Base-by-base conservation (phyloP, 495 filamentous ascomycete species). In the Penicillium soppii region DNA sequence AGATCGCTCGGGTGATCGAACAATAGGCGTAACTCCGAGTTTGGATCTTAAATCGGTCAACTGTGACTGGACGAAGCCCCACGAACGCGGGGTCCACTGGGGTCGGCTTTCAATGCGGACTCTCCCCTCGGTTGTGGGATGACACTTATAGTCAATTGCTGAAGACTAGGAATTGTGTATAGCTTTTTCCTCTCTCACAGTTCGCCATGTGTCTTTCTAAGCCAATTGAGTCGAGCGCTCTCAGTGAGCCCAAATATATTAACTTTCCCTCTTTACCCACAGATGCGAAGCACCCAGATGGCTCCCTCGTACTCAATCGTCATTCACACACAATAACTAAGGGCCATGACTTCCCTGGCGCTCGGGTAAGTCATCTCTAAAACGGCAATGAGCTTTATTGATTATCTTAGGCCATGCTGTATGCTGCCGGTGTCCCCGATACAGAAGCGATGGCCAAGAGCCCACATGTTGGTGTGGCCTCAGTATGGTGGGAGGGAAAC, bases 401-500 rank as follows among this genome's bases (percentile, higher is more conserved):
- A 58, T 25, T 40, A 13, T 22, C 27, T 10, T 54, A 95, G 86
- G 92, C 92, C 52, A 98, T 98, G 94, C 80, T 97, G 2, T 97
- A 94, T 71, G 92, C 89, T 5, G 92, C 92, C 8, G 94, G 94
- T 21, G 86, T 97, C 23, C 91, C 91, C 12, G 78, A 91, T 58
- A 77, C 82, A 58, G 79, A 92, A 23, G 80, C 87, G 56, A 96
- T 97, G 91, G 89, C 91, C 66, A 94, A 81, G 46, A 86, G 85
- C 44, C 91, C 92, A 6, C 94, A 98, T 50, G 89, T 98, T 10
- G 94, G 94, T 52, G 72, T 87, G 60, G 87, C 92, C 6, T 90
- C 89, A 5, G 90, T 97, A 2, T 97, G 92, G 92, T 98, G 92
- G 91, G 94, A 98, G 69, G 94, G 94, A 22, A 98, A 98, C 65